Base-by-base conservation (phyloP, 2,329 filamentous ascomycete genomes). In the Trichoderma breve region DNA sequence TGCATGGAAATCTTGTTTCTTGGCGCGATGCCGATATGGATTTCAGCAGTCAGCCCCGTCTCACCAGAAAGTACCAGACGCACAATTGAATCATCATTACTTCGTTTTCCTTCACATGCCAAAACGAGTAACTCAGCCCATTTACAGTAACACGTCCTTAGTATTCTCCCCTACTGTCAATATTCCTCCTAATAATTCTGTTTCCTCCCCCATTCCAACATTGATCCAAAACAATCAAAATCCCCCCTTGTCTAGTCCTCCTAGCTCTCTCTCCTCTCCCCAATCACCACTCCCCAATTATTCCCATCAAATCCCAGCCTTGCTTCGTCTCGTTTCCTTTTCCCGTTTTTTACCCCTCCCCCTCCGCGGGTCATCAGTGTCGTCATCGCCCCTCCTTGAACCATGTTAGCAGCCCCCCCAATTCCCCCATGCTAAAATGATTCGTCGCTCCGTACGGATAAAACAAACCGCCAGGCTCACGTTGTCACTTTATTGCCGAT, bases 381-480 rank as follows among this genome's bases (percentile, higher is more conserved):
- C 66, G 66, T 70, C 66, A 70, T 70, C 60, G 66, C 66, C 66
- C 66, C 66, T 71, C 69, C 61, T 60, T 32, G 47, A 53, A 53
- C 47, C 47, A 53, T 53, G 47, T 53, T 53, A 53, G 47, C 21
- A 24, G n/a, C 21, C 21, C 47, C 47, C 11, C 47, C 47, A 53
- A 43, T n/a, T 43, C 39, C 21, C 47, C 47, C 47, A 24, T 53
- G 53, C 53, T 28, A 57, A 30, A 28, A 28, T 21, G 53, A 18
- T 57, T 57, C 53, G 53, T 57, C 53, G 53, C 53, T 57, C 11
- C 21, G 5, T 53, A 24, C 47, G 47, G 47, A 53, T 53, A 24
- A 53, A 53, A 3, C 15, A 43, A 3, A 30, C 26, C 26, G 1
- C 26, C 26, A 28, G 53, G 21, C 24, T 57, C 24, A 8, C 24